Evolutionary conservation across 139 green algal species (phyloP).

Genomic region (Desmodesmus armatus): DNA sequence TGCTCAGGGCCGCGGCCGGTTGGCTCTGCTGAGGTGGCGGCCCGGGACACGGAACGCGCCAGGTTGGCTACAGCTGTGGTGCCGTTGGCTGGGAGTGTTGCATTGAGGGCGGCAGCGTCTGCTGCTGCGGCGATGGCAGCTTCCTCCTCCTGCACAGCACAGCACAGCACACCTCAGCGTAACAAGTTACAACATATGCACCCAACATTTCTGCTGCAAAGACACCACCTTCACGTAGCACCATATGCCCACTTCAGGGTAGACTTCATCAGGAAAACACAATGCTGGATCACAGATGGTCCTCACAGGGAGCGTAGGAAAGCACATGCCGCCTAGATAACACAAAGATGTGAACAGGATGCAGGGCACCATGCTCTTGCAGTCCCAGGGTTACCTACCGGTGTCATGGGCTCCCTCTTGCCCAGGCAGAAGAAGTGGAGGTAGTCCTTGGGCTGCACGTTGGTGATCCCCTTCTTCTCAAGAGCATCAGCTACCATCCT

Average conservation of each 20-base stretch:
- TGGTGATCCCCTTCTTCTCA: neutral
- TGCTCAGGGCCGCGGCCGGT: neutral
- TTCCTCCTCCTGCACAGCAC: neutral
- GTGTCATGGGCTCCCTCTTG: constrained; percentile 44
- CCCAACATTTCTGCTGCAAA: neutral
- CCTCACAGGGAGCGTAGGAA: no score
- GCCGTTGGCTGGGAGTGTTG: neutral
- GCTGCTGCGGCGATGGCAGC: no score
- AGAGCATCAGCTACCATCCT: constrained; percentile 39
- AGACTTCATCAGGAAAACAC: no score
- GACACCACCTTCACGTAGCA: no score
- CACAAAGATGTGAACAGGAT: no score
- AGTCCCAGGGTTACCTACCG: neutral
- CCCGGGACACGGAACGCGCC: no score
- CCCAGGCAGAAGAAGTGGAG: constrained; percentile 78
- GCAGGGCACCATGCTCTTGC: neutral
- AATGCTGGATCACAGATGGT: no score
- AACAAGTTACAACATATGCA: neutral
- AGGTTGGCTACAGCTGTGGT: neutral
- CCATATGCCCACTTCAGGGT: no score
- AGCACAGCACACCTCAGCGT: neutral
- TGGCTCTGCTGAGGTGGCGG: neutral
- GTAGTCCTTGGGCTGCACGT: constrained; percentile 67
- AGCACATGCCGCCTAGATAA: no score
- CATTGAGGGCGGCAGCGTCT: neutral